A percentile compares a stretch with the other conserved stretches of the same genome.
Evolutionary conservation across 805 yeast species (phyloP).

Genomic region (Metschnikowia koreensis): DNA sequence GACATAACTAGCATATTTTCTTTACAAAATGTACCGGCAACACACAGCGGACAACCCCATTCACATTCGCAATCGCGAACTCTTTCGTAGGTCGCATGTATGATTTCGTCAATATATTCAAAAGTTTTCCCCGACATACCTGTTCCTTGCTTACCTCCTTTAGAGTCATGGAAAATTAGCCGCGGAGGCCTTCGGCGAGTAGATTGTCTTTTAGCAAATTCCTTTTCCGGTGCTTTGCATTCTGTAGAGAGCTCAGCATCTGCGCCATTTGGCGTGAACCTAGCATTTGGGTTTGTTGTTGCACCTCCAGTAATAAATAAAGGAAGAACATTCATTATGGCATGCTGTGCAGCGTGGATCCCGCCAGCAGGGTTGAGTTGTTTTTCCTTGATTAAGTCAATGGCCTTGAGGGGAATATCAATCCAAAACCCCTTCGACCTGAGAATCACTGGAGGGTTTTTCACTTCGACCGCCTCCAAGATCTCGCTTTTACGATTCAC

Average conservation of each 20-base stretch:
- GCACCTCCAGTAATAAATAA: conserved; percentile 67
- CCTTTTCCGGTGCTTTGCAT: conserved; percentile 97
- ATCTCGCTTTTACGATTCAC: conserved; percentile 72
- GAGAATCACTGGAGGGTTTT: conserved; percentile 75
- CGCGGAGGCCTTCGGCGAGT: conserved; percentile 81
- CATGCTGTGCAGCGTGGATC: conserved; percentile 96
- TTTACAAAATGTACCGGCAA: conserved; percentile 77
- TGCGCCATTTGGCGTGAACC: conserved; percentile 30
- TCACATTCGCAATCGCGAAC: conserved; percentile 67
- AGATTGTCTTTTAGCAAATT: conserved; percentile 75
- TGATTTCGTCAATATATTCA: conserved; percentile 67
- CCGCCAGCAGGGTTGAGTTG: conserved; percentile 77
- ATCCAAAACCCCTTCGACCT: conserved; percentile 87
- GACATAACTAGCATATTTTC: conserved; percentile 83
- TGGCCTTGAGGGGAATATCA: conserved; percentile 69
- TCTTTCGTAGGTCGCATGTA: conserved; percentile 57
- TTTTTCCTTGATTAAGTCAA: conserved; percentile 57
- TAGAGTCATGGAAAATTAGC: conserved; percentile 76
- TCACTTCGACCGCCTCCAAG: conserved; percentile 91
- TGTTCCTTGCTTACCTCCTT: conserved; percentile 76
- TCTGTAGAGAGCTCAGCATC: conserved; percentile 77
- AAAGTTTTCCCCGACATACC: conserved; percentile 81
- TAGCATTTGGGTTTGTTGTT: conserved; percentile 41
- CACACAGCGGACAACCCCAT: conserved; percentile 83
- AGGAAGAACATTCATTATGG: conserved; percentile 76